Percentiles rank a stretch among this genome's conserved stretches.
These are phyloP conservation scores for Nemania abortiva DNA, from an alignment of 2,329 filamentous ascomycete species.

Conservation along the genomic window DNA sequence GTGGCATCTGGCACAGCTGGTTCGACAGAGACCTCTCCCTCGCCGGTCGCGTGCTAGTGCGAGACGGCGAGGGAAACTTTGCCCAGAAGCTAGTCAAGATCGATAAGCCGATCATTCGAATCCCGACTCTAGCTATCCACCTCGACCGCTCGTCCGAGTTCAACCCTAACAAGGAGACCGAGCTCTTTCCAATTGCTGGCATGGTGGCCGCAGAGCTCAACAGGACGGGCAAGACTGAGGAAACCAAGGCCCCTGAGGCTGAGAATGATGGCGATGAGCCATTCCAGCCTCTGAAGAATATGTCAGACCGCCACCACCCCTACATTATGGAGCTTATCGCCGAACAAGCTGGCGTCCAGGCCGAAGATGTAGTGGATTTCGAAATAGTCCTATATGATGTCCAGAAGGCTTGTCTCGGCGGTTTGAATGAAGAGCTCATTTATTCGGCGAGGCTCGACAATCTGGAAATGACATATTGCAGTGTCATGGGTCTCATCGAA, in stretches of 20 bases:
- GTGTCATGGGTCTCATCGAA: constrained; percentile 84
- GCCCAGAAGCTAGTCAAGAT: constrained; percentile 90
- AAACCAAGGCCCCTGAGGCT: constrained; percentile 53
- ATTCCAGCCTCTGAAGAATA: constrained; percentile 81
- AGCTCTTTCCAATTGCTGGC: constrained; percentile 93
- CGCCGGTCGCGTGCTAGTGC: constrained; percentile 88
- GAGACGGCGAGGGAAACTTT: constrained; percentile 77
- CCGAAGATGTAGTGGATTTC: constrained; percentile 86
- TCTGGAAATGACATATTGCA: constrained; percentile 95
- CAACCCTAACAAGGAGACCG: constrained; percentile 95
- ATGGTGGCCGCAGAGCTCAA: constrained; percentile 91
- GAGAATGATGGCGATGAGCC: constrained; percentile 58
- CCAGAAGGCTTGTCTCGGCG: constrained; percentile 89
- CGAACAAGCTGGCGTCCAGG: constrained; percentile 76
- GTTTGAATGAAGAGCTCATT: constrained; percentile 92
- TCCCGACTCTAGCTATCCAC: constrained; percentile 94
- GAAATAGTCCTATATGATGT: constrained; percentile 98
- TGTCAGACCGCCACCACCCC: constrained; percentile 88
- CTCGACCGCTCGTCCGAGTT: constrained; percentile 88
- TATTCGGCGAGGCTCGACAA: constrained; percentile 97
- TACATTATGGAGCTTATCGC: constrained; percentile 89
- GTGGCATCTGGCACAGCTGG: constrained; percentile 98
- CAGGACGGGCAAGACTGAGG: constrained; percentile 68
- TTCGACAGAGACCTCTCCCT: constrained; percentile 95
- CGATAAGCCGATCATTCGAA: constrained; percentile 88